phyloP scores from a whole-genome alignment of 441 rosid genomes.

The Adansonia grandidieri region DNA sequence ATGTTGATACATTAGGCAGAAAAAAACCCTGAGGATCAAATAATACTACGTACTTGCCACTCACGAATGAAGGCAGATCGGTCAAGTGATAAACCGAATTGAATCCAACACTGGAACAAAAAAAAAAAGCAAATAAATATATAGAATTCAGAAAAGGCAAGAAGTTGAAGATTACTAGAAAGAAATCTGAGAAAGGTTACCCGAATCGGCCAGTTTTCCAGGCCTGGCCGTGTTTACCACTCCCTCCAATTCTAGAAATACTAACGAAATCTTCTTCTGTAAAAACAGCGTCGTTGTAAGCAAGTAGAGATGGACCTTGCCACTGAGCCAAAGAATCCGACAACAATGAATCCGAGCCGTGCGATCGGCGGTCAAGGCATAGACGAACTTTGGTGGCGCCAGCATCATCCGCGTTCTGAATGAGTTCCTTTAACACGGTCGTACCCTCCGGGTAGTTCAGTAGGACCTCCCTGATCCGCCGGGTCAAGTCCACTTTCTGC shows the following conservation, averaged over 20 bases:
- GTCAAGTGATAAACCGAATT: constrained; percentile 97
- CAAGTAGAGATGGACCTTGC: constrained; percentile 88
- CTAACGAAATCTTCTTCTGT: constrained; percentile 92
- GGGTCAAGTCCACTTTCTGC: constrained; percentile 96
- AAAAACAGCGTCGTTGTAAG: constrained; percentile 87
- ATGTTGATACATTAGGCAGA: constrained; percentile 84
- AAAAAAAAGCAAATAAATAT: constrained; percentile 19
- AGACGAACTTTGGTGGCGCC: constrained; percentile 83
- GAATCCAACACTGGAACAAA: constrained; percentile 79
- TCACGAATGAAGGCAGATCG: constrained; percentile 95
- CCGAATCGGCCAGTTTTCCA: constrained; percentile 98
- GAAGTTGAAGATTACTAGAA: background rate
- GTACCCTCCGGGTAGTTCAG: constrained; percentile 97
- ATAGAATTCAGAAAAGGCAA: constrained; percentile 19
- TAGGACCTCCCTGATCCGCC: constrained; percentile 94
- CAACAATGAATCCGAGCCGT: constrained; percentile 60
- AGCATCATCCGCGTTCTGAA: constrained; percentile 97
- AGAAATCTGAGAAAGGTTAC: constrained; percentile 35
- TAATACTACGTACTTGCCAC: constrained; percentile 82
- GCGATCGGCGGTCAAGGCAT: constrained; percentile 84
- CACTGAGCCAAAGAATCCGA: constrained; percentile 76
- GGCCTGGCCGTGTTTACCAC: constrained; percentile 79
- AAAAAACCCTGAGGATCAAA: constrained; percentile 95
- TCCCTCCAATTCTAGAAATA: constrained; percentile 91
- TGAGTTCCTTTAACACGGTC: constrained; percentile 89